Evolutionary conservation across 2,329 filamentous ascomycete genomes (phyloP), one percentile per base, ranked within the genome.

Genomic region (Verticillium tricorpus): DNA sequence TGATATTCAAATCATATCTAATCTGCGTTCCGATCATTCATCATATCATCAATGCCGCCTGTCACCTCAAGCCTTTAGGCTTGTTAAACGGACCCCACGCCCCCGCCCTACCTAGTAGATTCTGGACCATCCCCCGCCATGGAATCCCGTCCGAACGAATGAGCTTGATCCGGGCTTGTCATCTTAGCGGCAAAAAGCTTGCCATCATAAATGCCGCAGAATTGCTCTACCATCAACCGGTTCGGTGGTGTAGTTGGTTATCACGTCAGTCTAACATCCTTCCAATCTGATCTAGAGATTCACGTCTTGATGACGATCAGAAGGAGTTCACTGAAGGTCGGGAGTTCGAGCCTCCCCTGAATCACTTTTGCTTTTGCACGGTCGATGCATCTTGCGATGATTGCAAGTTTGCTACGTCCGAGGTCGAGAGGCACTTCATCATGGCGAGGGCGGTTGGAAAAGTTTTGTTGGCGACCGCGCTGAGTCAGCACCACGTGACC

Each of bases 261-360:
- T 79, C 77, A 78, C 77, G 73, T 79, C 75, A 78, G 76, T 78
- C 75, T 79, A 79, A 79, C 76, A 73, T 54, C 37, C 31, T 32
- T 31, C 37, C 19, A 50, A 11, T 22, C 45, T 50, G 45, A 50
- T 50, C 45, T 50, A 50, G 45, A 50, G 45, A n/a, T 22, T 50
- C 40, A 50, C 40, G 19, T n/a, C 45, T 50, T 50, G 45, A 50
- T 50, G 45, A 50, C 45, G 45, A 50, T 50, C 45, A 50, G 55
- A 25, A 37, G 25, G 57, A 39, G 37, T 59, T 34, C 58, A 59
- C 58, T 55, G 58, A 59, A 59, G 58, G 58, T 59, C 58, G 58
- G 58, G 58, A 59, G 58, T 54, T 59, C 58, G 58, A 59, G 58
- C 58, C 58, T 59, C 58, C 58, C 58, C 19, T 54, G 58, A 59